These are phyloP conservation scores for Schizosaccharomyces lindneri DNA, from an alignment of 805 yeast species.

Conservation along the genomic window DNA sequence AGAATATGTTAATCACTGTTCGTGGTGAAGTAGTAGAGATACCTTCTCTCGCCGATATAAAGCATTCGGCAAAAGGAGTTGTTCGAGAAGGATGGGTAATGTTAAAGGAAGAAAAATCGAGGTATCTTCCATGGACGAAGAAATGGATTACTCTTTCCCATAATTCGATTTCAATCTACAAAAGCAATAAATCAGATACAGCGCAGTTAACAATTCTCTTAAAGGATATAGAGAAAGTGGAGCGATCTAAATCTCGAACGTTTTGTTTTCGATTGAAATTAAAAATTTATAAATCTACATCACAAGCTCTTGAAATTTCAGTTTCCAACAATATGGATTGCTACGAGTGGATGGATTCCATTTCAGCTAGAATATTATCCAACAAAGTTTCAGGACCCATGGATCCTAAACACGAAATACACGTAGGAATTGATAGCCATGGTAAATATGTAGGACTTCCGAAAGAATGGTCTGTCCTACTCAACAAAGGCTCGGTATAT, in stretches of 20 bases:
- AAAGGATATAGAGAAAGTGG: constrained; percentile 31
- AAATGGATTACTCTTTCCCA: constrained; percentile 59
- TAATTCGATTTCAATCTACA: constrained; percentile 47
- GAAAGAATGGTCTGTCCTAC: constrained; percentile 66
- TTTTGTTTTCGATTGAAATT: constrained; percentile 28
- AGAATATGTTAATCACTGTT: neutral
- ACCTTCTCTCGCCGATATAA: neutral
- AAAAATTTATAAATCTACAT: constrained; percentile 23
- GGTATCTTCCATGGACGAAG: constrained; percentile 80
- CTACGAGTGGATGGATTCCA: constrained; percentile 76
- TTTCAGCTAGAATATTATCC: constrained; percentile 20
- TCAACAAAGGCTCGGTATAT: constrained; percentile 69
- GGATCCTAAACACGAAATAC: constrained; percentile 84
- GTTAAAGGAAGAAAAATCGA: constrained; percentile 75
- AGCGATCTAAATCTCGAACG: constrained; percentile 46
- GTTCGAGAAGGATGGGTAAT: constrained; percentile 54
- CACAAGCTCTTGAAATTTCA: constrained; percentile 39
- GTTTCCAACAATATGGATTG: constrained; percentile 59
- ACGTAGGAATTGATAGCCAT: constrained; percentile 71
- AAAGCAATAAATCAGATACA: constrained; percentile 12
- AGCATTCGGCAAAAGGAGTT: constrained; percentile 8
- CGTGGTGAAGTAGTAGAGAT: neutral
- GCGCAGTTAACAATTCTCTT: constrained; percentile 19
- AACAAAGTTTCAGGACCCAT: constrained; percentile 66
- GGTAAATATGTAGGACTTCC: constrained; percentile 87